Evolutionary conservation across 805 yeast species (phyloP).

Genomic region (Lipomyces japonicus): DNA sequence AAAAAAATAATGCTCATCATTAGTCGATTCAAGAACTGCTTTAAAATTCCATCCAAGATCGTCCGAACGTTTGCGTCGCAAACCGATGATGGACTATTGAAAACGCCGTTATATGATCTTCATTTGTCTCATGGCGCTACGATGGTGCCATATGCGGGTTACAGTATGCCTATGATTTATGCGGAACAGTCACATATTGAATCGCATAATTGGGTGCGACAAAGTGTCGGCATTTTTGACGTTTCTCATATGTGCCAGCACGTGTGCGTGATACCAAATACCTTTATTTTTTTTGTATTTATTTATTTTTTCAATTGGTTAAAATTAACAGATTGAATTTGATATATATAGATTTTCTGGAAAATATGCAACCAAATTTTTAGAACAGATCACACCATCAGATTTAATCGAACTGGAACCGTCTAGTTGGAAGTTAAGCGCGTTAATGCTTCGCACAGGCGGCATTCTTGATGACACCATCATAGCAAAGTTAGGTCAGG

Average conservation of each 20-base stretch:
- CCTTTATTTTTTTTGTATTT: not conserved
- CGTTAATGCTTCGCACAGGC: conserved; percentile 65
- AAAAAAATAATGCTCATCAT: too few species aligned
- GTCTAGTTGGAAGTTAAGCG: conserved; percentile 69
- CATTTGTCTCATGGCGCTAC: conserved; percentile 79
- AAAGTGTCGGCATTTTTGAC: conserved; percentile 85
- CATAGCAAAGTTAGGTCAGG: conserved; percentile 73
- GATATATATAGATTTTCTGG: conserved; percentile 52
- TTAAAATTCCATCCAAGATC: too few species aligned
- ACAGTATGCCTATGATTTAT: conserved; percentile 88
- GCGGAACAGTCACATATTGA: conserved; percentile 75
- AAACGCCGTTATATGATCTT: conserved; percentile 77
- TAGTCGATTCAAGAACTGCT: too few species aligned
- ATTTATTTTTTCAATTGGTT: not conserved
- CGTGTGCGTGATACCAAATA: conserved; percentile 7
- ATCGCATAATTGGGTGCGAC: conserved; percentile 92
- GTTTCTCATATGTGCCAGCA: conserved; percentile 98
- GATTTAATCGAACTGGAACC: conserved; percentile 59
- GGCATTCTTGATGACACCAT: conserved; percentile 92
- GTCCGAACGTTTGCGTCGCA: too few species aligned
- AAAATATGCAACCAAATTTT: conserved; percentile 56
- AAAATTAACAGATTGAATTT: not conserved
- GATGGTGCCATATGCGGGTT: conserved; percentile 97
- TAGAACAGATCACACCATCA: conserved; percentile 84
- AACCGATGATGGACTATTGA: conserved; percentile 30